Conservation (phyloP, 805 yeast genomes). For the Candida andamanensis region DNA sequence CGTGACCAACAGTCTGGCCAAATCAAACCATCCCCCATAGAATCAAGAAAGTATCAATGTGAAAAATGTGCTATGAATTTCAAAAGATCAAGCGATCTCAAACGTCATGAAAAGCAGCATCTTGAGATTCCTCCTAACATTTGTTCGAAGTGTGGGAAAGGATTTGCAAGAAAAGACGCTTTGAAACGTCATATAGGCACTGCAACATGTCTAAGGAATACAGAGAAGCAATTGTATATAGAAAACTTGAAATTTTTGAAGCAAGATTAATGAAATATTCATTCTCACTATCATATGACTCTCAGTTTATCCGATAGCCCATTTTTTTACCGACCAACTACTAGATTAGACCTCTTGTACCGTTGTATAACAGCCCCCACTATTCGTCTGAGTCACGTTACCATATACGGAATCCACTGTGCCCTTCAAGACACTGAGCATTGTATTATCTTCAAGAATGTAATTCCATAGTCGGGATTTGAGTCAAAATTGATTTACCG, state of each 20-base stretch:
- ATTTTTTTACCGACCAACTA: too few species aligned
- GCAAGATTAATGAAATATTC: too few species aligned
- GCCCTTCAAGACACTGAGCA: too few species aligned
- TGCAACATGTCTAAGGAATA: conserved; percentile 67
- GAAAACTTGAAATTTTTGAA: conserved; percentile 20
- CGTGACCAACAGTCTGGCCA: not conserved
- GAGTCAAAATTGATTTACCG: too few species aligned
- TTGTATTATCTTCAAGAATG: too few species aligned
- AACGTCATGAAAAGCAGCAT: conserved; percentile 74
- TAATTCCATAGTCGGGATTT: too few species aligned
- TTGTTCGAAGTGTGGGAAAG: conserved; percentile 72
- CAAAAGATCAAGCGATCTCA: conserved; percentile 62
- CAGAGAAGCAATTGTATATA: conserved; percentile 44
- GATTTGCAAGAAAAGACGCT: conserved; percentile 81
- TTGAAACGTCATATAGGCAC: conserved; percentile 72
- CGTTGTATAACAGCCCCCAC: too few species aligned
- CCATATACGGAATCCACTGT: too few species aligned
- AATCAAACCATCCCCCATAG: conserved; percentile 1
- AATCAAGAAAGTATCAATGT: conserved; percentile 48
- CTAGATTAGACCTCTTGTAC: too few species aligned
- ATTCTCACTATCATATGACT: too few species aligned
- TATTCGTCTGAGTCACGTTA: too few species aligned
- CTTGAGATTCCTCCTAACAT: conserved; percentile 66
- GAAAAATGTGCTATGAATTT: conserved; percentile 57
- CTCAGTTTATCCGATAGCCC: too few species aligned